Evolutionary conservation across 2,329 filamentous ascomycete genomes (phyloP).

Genomic region (Talaromyces sp.): DNA sequence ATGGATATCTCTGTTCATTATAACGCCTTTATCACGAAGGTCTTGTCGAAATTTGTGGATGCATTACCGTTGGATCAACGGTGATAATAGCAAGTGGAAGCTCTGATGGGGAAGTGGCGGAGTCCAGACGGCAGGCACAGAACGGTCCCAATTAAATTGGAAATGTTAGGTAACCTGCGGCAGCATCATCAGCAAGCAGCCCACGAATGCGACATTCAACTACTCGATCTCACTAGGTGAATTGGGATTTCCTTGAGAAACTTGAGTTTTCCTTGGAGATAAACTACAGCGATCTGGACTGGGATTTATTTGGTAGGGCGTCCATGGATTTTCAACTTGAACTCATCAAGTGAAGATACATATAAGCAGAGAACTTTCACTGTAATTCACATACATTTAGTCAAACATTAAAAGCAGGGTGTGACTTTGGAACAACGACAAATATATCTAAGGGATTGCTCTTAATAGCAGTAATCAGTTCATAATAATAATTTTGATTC

Average conservation of each 20-base stretch:
- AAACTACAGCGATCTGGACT: too few species aligned
- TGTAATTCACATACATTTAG: too few species aligned
- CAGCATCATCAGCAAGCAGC: background rate
- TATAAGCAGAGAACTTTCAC: too few species aligned
- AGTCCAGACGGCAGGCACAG: background rate
- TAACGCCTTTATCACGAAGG: constrained; percentile 19
- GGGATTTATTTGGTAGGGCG: background rate
- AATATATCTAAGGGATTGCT: background rate
- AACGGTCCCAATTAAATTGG: background rate
- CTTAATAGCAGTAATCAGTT: background rate
- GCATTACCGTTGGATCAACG: background rate
- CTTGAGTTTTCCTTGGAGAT: too few species aligned
- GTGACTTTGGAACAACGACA: background rate
- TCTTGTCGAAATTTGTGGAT: background rate
- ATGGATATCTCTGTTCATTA: constrained; percentile 62
- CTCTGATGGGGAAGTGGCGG: constrained; percentile 1
- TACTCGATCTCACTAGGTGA: background rate
- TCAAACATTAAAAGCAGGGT: too few species aligned
- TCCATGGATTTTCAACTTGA: background rate
- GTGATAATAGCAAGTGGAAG: background rate
- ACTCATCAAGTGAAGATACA: background rate
- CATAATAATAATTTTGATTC: background rate
- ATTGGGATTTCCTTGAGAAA: background rate
- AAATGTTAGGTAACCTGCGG: background rate
- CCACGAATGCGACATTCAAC: background rate